Base-by-base conservation (phyloP, 257 asterid species). In the Prunella vulgaris region DNA sequence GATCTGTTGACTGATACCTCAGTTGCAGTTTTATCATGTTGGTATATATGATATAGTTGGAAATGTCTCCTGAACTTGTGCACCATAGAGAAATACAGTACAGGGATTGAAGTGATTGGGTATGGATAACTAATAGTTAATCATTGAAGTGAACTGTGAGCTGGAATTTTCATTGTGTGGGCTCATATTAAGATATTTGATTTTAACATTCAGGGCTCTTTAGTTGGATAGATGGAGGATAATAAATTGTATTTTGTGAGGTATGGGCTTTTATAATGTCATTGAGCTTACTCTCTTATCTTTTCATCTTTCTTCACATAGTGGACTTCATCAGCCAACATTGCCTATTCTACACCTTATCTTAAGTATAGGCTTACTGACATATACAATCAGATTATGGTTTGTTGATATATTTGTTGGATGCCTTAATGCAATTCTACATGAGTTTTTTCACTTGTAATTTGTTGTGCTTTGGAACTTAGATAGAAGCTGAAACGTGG, bases 1-100 rank as follows among this genome's bases (percentile, higher is more conserved):
- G 38, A n/a, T 71, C 46, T 70, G 9, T 59, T 49, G 52, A 64
- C 48, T 51, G 68, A 40, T 65, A 30, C 70, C 6, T 27, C 69
- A 21, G 14, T 51, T 18, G 18, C 14, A 51, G 58, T 51, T 51
- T 17, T 51, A 7, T n/a, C 52, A 37, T 48, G 15, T 66, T 37
- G 5, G 22, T 72, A 5, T 27, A 22, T 51, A 38, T 22, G 1
- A 24, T 37, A 13, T 37, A 62, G 67, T 38, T 60, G 46, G 28
- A 60, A 48, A 12, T 71, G 54, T 42, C 64, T 44, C 59, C 61
- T 14, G 44, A 56, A 57, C 4, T 66, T 33, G 15, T 58, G 71
- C 51, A 9, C 44, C 7, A 37, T 46, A 48, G 71, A 56, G 60
- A 48, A 2, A 4, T 57, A 15, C 28, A 5, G 12, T 35, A 13